Evolutionary conservation across 176 grass and related monocot species (phyloP).

Genomic region (Ensete ventricosum): DNA sequence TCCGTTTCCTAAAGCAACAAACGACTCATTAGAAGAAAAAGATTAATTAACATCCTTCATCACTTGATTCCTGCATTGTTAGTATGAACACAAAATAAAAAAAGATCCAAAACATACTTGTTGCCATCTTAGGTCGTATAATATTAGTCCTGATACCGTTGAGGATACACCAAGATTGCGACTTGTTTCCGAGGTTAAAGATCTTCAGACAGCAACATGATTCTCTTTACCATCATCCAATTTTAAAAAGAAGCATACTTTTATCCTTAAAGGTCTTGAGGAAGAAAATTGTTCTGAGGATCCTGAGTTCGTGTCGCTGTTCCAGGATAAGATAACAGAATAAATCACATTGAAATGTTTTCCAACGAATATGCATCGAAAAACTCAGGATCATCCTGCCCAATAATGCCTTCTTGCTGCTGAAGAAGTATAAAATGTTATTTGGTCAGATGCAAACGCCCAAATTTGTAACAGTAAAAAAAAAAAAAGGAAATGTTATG

Average conservation of each 20-base stretch:
- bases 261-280: no score
- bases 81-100: not conserved
- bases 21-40: not conserved
- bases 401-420: conserved; percentile 4
- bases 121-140: not conserved
- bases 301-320: not conserved
- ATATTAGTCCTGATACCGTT: not conserved
- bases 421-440: not conserved
- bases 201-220: no score
- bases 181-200: no score
- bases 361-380: not conserved
- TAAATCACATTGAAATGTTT: not conserved
- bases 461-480: not conserved
- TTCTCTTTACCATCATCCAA: no score
- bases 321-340: not conserved
- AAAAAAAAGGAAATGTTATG: not conserved
- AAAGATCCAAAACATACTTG: not conserved
- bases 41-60: not conserved
- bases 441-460: not conserved
- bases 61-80: not conserved
- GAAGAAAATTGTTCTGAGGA: not conserved
- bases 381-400: not conserved
- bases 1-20: not conserved
- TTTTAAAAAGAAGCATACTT: no score
- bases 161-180: no score